Conservation (phyloP, 1,284 basidiomycete species). For the Melampsora larici-populina region DNA sequence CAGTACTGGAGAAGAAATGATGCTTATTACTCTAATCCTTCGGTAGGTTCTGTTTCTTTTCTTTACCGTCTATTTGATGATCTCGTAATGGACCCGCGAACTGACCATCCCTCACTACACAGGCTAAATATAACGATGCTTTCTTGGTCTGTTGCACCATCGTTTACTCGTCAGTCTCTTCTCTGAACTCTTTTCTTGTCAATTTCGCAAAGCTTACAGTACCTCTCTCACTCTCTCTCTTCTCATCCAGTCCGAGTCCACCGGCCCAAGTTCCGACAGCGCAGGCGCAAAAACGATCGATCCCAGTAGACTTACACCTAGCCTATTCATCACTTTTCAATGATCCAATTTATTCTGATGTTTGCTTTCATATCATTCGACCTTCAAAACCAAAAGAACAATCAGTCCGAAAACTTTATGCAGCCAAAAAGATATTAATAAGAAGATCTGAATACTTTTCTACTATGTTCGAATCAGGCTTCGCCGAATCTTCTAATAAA, state of each 20-base stretch:
- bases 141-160: constrained; percentile 55
- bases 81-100: not conserved
- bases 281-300: constrained; percentile 45
- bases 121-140: constrained; percentile 49
- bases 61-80: not conserved
- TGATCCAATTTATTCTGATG: constrained; percentile 50
- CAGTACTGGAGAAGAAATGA: constrained; percentile 42
- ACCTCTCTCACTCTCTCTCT: not conserved
- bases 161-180: constrained; percentile 48
- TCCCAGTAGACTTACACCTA: constrained; percentile 49
- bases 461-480: constrained; percentile 52
- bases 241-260: constrained; percentile 20
- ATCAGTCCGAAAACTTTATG: constrained; percentile 51
- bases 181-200: not conserved
- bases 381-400: constrained; percentile 4
- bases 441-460: constrained; percentile 54
- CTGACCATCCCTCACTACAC: not conserved
- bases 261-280: constrained; percentile 16
- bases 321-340: constrained; percentile 51
- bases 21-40: constrained; percentile 39
- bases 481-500: constrained; percentile 46
- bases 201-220: constrained; percentile 29
- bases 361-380: constrained; percentile 49
- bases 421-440: constrained; percentile 54
- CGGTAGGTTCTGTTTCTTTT: constrained; percentile 14